These are phyloP conservation scores for Rhizophora apiculata DNA, from an alignment of 345 rosid species.

Conservation along the genomic window DNA sequence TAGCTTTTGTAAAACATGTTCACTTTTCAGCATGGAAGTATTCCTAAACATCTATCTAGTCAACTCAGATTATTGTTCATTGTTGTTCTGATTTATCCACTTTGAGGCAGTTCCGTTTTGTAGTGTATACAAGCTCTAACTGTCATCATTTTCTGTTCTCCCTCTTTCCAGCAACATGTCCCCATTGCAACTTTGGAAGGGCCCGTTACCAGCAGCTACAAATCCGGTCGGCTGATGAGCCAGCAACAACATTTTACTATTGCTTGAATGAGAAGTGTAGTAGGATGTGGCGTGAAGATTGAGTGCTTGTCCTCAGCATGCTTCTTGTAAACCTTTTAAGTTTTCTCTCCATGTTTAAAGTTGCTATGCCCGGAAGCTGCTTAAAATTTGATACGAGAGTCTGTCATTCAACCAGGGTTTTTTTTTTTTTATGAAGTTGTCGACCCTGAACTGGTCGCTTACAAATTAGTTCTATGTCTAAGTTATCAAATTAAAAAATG, in stretches of 20 bases:
- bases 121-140: background rate
- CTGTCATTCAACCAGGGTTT: too few relatives aligned
- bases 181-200: conserved; percentile 49
- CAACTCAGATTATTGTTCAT: background rate
- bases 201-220: conserved; percentile 53
- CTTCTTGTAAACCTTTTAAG: background rate
- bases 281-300: conserved; percentile 42
- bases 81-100: background rate
- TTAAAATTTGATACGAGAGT: background rate
- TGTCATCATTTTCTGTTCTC: background rate
- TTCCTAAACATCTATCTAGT: too few relatives aligned
- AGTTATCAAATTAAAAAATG: too few relatives aligned
- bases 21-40: too few relatives aligned
- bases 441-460: too few relatives aligned
- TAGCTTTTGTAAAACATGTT: too few relatives aligned
- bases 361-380: background rate
- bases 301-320: conserved; percentile 9
- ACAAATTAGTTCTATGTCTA: too few relatives aligned
- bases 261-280: conserved; percentile 54
- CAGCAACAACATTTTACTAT: conserved; percentile 56
- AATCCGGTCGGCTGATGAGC: conserved; percentile 70
- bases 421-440: too few relatives aligned
- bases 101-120: background rate
- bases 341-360: background rate
- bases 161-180: conserved; percentile 49